Percentiles rank a stretch among this genome's conserved stretches.
These are phyloP conservation scores for Pseudophaeomoniella oleicola DNA, from an alignment of 2,329 filamentous ascomycete species.

Conservation along the genomic window DNA sequence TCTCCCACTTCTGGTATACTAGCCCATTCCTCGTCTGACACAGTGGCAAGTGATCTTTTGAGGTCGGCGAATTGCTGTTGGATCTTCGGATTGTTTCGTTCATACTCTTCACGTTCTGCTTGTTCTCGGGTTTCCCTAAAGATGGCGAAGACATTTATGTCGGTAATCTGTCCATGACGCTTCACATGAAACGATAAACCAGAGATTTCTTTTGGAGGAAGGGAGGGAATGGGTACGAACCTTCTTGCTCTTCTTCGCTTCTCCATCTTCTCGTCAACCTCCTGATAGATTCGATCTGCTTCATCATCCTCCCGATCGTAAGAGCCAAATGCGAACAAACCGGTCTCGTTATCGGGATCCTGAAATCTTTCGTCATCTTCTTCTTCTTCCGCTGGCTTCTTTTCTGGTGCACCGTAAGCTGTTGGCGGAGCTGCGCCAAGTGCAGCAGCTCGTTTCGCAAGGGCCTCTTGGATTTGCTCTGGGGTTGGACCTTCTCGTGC, in stretches of 20 bases:
- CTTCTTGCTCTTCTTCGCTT: conserved; percentile 71
- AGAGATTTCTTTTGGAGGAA: conserved; percentile 13
- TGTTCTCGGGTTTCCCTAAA: conserved; percentile 84
- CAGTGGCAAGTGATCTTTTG: conserved; percentile 74
- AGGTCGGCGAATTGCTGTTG: conserved; percentile 94
- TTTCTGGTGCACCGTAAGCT: conserved; percentile 51
- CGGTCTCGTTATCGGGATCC: conserved; percentile 93
- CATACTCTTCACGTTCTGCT: conserved; percentile 85
- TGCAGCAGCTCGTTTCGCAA: conserved; percentile 81
- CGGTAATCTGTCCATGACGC: conserved; percentile 64
- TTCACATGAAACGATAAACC: conserved; percentile 52
- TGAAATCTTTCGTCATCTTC: conserved; percentile 74
- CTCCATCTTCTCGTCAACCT: conserved; percentile 96
- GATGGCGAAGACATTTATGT: conserved; percentile 45
- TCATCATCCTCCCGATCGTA: conserved; percentile 98
- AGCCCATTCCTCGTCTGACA: conserved; percentile 94
- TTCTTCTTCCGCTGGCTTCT: conserved; percentile 53
- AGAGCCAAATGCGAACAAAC: conserved; percentile 84
- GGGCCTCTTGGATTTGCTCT: conserved; percentile 94
- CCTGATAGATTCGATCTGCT: conserved; percentile 87
- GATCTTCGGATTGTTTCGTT: conserved; percentile 95
- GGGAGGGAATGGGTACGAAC: conserved; percentile 40
- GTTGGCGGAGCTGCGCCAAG: conserved; percentile 59
- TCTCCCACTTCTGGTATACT: conserved; percentile 92
- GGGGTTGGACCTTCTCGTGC: conserved; percentile 90